Evolutionary conservation across 495 filamentous ascomycete species (phyloP), one percentile per base, ranked within the genome.

Genomic region (Hypoxylon fragiforme): DNA sequence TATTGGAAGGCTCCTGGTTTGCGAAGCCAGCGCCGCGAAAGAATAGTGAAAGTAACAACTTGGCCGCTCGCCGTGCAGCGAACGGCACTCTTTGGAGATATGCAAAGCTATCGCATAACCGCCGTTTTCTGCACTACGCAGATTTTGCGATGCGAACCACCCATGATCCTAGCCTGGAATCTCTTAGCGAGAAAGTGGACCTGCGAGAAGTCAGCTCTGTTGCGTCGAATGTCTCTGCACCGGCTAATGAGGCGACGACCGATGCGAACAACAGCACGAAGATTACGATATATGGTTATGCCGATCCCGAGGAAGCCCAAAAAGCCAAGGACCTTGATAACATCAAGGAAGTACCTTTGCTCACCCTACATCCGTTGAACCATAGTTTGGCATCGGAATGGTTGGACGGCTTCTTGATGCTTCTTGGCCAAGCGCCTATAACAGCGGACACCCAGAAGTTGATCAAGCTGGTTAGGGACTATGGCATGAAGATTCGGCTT

Each of bases 361-460:
- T 99, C 38, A 87, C 82, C 6, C 79, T 99, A n/a, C 82, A 89
- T 53, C 91, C 95, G 3, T 75, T 85, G 37, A 87, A 85, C 21
- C 89, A 94, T 61, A 88, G 83, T 52, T 67, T 92, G 16, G 95
- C 94, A 8, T 92, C 92, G 1, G 95, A 99, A 70, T 99, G 94
- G 94, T 74, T 97, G 0, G 95, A 99, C 66, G 95, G 95, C 1
- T 72, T 99, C 41, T 81, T 97, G 18, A 95, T 99, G 91, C 73
- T 99, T 32, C 78, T 99, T 22, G 90, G 91, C 65, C 94, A 99
- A 66, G 85, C 91, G 34, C 94, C 94, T 8, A 96, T 99, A 69
- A 99, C 95, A n/a, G 80, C 89, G 15, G 92, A 97, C 70, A 97
- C 94, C 4, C 89, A 83, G 60, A 94, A 92, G 66, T 73, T 97